Evolutionary conservation across 2,329 filamentous ascomycete genomes (phyloP).

Genomic region (Penicillium frequentans): DNA sequence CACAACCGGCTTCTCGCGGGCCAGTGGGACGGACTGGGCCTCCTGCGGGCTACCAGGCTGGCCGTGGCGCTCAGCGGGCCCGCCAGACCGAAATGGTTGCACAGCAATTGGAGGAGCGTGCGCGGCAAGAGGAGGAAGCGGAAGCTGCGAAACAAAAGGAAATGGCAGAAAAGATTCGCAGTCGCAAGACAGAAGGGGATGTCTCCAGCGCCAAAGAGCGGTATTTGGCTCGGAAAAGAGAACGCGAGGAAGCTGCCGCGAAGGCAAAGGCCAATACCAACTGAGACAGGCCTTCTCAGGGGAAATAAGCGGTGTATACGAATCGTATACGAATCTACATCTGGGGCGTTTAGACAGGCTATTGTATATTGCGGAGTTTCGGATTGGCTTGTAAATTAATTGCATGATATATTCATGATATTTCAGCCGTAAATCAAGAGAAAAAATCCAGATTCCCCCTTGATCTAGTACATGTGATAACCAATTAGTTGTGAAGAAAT

Average conservation of each 20-base stretch:
- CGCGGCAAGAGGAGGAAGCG: slow-evolving; percentile 57
- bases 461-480: no score
- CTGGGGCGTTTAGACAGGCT: not conserved
- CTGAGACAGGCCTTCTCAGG: not conserved
- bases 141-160: slow-evolving; percentile 56
- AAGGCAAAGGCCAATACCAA: slow-evolving; percentile 21
- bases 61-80: slow-evolving; percentile 48
- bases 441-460: no score
- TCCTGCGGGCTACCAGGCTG: slow-evolving; percentile 34
- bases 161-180: slow-evolving; percentile 58
- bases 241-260: slow-evolving; percentile 44
- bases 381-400: not conserved
- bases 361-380: not conserved
- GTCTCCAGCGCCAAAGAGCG: slow-evolving; percentile 62
- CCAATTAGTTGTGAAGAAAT: no score
- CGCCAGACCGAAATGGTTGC: slow-evolving; percentile 63
- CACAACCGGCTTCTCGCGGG: slow-evolving; percentile 14
- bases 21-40: slow-evolving; percentile 12
- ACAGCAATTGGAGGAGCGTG: slow-evolving; percentile 57
- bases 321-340: not conserved
- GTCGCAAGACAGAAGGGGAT: slow-evolving; percentile 57
- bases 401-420: not conserved
- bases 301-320: not conserved
- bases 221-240: slow-evolving; percentile 61
- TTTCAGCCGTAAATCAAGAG: no score